A percentile compares a stretch with the other conserved stretches of the same genome.
Conservation (phyloP, 345 rosid species). For the Populus deltoides region DNA sequence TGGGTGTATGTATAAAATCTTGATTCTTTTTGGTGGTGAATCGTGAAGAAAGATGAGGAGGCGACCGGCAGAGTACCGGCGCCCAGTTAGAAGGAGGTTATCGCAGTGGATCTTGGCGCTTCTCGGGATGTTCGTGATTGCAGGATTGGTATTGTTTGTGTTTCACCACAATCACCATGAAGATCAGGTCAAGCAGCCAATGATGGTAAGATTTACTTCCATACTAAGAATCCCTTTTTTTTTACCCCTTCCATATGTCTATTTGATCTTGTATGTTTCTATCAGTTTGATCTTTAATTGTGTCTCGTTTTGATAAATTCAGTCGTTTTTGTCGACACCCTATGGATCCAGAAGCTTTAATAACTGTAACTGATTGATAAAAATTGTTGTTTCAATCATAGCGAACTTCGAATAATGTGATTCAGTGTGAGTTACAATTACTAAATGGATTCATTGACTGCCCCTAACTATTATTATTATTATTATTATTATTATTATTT, state of each 20-base stretch:
- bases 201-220: not conserved
- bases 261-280: not conserved
- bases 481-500: no score
- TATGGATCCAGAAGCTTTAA: constrained; percentile 18
- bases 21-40: constrained; percentile 39
- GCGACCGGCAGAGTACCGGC: constrained; percentile 95
- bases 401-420: not conserved
- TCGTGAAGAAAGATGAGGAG: constrained; percentile 67
- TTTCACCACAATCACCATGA: constrained; percentile 82
- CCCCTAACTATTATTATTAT: no score
- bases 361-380: constrained; percentile 6
- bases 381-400: not conserved
- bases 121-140: constrained; percentile 63
- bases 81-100: constrained; percentile 84
- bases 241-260: not conserved
- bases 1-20: constrained; percentile 19
- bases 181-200: constrained; percentile 37
- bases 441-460: not conserved
- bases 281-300: not conserved
- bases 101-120: constrained; percentile 82
- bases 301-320: not conserved
- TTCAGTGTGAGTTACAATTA: not conserved
- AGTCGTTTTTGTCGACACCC: not conserved
- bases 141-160: constrained; percentile 72
- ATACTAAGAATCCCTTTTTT: not conserved